These are phyloP conservation scores for Hemisphaericaspora xylanilytica DNA, from an alignment of 1,139 yeast species.

Conservation along the genomic window DNA sequence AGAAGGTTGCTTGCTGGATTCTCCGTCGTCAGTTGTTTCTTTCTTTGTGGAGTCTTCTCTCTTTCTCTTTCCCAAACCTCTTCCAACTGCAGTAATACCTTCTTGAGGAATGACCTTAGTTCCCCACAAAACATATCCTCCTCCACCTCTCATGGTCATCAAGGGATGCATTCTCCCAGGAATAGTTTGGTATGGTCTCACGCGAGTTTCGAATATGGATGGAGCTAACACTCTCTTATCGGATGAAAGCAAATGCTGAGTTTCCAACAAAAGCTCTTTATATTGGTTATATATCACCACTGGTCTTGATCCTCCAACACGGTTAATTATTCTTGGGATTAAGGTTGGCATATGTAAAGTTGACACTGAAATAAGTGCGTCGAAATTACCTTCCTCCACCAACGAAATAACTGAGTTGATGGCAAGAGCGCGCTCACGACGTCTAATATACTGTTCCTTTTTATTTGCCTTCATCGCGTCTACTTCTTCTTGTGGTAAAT, in stretches of 20 bases:
- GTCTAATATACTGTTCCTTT: constrained; percentile 65
- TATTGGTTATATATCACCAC: constrained; percentile 76
- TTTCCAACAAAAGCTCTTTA: constrained; percentile 73
- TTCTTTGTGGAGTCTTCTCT: constrained; percentile 18
- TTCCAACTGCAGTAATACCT: constrained; percentile 53
- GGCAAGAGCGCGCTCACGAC: constrained; percentile 56
- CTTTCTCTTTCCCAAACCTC: constrained; percentile 43
- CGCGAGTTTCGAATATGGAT: constrained; percentile 75
- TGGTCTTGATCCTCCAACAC: constrained; percentile 85
- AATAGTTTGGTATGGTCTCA: constrained; percentile 84
- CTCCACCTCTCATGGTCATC: constrained; percentile 92
- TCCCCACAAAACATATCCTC: constrained; percentile 84
- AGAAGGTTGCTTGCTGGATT: constrained; percentile 1
- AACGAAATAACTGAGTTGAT: constrained; percentile 53
- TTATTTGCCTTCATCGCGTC: constrained; percentile 57
- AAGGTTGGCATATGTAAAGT: constrained; percentile 69
- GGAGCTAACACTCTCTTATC: constrained; percentile 81
- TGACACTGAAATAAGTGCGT: constrained; percentile 72
- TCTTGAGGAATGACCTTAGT: constrained; percentile 75
- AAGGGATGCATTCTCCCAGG: constrained; percentile 93
- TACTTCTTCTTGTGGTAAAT: constrained; percentile 51
- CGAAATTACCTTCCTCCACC: constrained; percentile 57
- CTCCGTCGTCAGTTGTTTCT: constrained; percentile 3
- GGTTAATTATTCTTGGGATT: constrained; percentile 59
- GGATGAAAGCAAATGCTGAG: constrained; percentile 62